These are phyloP conservation scores for Anisogramma anomala DNA, from an alignment of 2,329 filamentous ascomycete species.

Conservation along the genomic window DNA sequence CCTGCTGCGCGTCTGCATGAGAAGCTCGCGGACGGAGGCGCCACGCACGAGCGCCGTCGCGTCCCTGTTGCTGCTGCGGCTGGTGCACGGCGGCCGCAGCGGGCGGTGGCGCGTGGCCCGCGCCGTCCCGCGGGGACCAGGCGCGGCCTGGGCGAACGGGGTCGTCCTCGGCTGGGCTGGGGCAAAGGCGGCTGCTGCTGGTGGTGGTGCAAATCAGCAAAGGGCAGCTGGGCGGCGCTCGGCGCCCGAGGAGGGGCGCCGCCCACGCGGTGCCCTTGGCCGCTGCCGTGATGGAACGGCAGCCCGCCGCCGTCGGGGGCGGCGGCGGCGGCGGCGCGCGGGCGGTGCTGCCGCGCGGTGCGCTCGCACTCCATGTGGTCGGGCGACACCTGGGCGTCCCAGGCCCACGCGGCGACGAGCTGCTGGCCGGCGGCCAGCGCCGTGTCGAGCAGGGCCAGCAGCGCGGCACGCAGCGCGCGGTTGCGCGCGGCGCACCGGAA, in stretches of 20 bases:
- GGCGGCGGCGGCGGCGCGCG: not conserved
- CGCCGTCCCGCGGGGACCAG: not conserved
- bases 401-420: constrained; percentile 15
- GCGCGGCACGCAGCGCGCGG: constrained; percentile 6
- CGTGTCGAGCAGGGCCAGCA: constrained; percentile 1
- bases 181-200: not conserved
- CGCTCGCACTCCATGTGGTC: constrained; percentile 21
- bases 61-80: no score
- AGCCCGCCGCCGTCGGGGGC: no score
- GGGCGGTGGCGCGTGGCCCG: no score
- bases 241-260: no score
- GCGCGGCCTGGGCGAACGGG: not conserved
- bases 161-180: no score
- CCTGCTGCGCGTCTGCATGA: no score
- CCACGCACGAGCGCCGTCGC: no score
- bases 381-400: constrained; percentile 14
- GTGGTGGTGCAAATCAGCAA: no score
- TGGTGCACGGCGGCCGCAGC: no score
- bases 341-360: constrained; percentile 15
- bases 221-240: not conserved
- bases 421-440: not conserved
- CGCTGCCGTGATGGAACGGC: no score
- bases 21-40: no score
- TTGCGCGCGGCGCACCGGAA: constrained; percentile 5
- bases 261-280: no score